Base-by-base conservation (phyloP, 1,284 basidiomycete genomes). In the Trametes versicolor region DNA sequence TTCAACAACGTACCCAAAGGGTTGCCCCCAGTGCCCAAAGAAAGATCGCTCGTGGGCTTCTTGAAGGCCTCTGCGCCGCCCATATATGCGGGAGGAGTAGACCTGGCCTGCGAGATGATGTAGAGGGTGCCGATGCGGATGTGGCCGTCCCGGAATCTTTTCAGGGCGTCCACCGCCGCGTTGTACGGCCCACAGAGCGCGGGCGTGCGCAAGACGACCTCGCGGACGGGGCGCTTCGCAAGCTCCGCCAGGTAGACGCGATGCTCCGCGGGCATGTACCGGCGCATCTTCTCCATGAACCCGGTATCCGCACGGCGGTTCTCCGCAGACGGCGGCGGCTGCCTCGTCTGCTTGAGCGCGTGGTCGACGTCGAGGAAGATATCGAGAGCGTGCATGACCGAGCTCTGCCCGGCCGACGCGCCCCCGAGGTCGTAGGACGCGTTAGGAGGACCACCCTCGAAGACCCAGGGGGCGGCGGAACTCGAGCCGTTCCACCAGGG, bases 401-500 rank as follows among this genome's bases (percentile, higher is more conserved):
- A 92, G 77, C 93, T 96, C 81, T 99, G 97, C 1, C 97, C 97
- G 0, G 96, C 97, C 12, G 93, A 96, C 7, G 98, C 97, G 0
- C 98, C 97, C 32, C 90, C 92, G 60, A 92, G 85, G 72, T 91
- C 87, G 27, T 89, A 82, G 34, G 79, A 75, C 21, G 86, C 83
- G 17, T 79, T 83, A 19, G 87, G 80, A 5, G 85, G 82, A 4
- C 94, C 88, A 1, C 94, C 95, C 72, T 97, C 90, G 76, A 93
- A 98, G 36, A 91, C 80, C 97, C 97, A 99, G 9, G 85, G 79
- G 0, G 86, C 87, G 62, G 83, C 84, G 17, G 87, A 85, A 66
- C 90, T 88, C 68, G 93, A 94, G 21, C 96, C 97, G 49, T 90
- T 88, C 80, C 90, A 98, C 97, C 97, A 99, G 0, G 96, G 96